Percentiles rank a stretch among this genome's conserved stretches.
Conservation (phyloP, 2,329 filamentous ascomycete species). For the Phaeosphaeriaceae sp. region DNA sequence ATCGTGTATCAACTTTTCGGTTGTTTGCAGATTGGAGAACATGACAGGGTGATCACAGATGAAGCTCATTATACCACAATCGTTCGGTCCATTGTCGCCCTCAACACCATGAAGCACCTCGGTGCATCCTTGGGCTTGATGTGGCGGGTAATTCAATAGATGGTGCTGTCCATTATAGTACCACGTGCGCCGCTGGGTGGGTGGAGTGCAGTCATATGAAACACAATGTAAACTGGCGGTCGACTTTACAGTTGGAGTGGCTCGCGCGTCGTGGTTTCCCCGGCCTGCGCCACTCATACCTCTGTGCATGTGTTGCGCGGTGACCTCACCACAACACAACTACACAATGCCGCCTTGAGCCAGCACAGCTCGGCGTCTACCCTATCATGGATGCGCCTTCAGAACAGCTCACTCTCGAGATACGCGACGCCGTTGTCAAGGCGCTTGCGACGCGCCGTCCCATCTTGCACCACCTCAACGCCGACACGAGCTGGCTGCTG, state of each 20-base stretch:
- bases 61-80: too few species aligned
- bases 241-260: neutral
- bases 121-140: too few species aligned
- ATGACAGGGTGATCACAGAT: too few species aligned
- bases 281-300: slow-evolving; percentile 9
- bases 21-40: too few species aligned
- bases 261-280: neutral
- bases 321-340: neutral
- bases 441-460: slow-evolving; percentile 55
- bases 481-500: slow-evolving; percentile 72
- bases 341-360: slow-evolving; percentile 29
- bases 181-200: too few species aligned
- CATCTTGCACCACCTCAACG: slow-evolving; percentile 70
- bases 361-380: slow-evolving; percentile 15
- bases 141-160: too few species aligned
- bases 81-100: too few species aligned
- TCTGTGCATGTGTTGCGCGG: neutral
- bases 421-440: slow-evolving; percentile 49
- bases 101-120: too few species aligned
- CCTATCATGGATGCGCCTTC: slow-evolving; percentile 43
- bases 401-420: slow-evolving; percentile 52
- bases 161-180: too few species aligned
- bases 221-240: too few species aligned
- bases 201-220: too few species aligned
- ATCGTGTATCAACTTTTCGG: too few species aligned